A percentile compares a stretch with the other conserved stretches of the same genome.
These are phyloP conservation scores for Oryza brachyantha DNA, from an alignment of 176 grass and related monocot species.

Conservation along the genomic window DNA sequence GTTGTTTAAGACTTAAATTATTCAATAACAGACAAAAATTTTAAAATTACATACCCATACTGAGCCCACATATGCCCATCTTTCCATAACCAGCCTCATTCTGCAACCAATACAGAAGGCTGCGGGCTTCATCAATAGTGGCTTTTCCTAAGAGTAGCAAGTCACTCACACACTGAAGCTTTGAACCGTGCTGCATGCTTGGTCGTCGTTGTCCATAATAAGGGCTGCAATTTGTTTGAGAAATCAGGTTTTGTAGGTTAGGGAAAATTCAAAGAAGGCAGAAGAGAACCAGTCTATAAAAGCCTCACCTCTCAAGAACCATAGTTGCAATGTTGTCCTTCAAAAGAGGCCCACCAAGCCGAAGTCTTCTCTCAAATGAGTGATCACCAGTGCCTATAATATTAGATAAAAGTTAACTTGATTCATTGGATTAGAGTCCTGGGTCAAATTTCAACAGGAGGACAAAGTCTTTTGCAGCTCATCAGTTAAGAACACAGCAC, in stretches of 20 bases:
- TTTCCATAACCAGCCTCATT: conserved; percentile 78
- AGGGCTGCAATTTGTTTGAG: conserved; percentile 60
- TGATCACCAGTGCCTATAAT: conserved; percentile 88
- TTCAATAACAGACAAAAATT: neutral
- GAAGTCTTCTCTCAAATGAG: conserved; percentile 91
- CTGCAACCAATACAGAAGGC: conserved; percentile 91
- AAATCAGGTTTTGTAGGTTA: conserved; percentile 19
- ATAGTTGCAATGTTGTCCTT: conserved; percentile 98
- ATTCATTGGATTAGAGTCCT: neutral
- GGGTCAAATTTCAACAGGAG: neutral
- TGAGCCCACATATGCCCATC: conserved; percentile 94
- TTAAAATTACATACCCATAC: conserved; percentile 68
- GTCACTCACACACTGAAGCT: conserved; percentile 84
- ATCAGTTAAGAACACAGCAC: neutral
- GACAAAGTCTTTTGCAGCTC: neutral
- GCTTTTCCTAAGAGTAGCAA: conserved; percentile 92
- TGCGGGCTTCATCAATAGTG: conserved; percentile 94
- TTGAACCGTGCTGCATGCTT: conserved; percentile 77
- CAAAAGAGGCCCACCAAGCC: conserved; percentile 77
- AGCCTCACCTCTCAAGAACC: conserved; percentile 96
- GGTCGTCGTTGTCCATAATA: conserved; percentile 92
- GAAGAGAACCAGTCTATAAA: conserved; percentile 6
- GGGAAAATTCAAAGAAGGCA: neutral
- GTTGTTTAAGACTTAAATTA: neutral
- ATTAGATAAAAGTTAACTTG: conserved; percentile 14